phyloP scores from a whole-genome alignment of 2,329 filamentous ascomycete genomes.

The Paraphoma sp. region DNA sequence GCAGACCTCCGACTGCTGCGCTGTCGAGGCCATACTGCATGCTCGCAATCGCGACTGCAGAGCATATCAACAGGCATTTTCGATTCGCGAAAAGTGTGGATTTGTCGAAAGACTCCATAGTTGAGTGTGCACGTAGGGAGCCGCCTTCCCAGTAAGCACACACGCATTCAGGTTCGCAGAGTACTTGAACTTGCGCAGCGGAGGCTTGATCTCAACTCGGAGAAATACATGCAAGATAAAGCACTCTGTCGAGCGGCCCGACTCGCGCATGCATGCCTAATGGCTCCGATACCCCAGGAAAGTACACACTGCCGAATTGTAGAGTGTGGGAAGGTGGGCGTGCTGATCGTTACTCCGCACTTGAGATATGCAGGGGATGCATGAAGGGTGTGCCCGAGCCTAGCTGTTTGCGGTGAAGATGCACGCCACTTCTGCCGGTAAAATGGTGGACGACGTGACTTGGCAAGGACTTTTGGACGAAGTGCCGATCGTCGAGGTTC shows the following conservation, averaged over 20 bases:
- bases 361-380: not conserved
- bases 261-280: not conserved
- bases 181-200: not conserved
- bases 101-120: slow-evolving; percentile 10
- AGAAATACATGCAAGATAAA: not conserved
- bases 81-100: slow-evolving; percentile 39
- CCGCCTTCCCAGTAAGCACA: not conserved
- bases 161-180: not conserved
- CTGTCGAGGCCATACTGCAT: slow-evolving; percentile 62
- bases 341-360: not conserved
- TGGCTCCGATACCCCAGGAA: not conserved
- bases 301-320: not conserved
- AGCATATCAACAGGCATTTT: slow-evolving; percentile 57
- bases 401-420: no score
- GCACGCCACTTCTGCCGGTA: no score
- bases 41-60: slow-evolving; percentile 56
- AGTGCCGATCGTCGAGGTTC: no score
- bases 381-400: no score
- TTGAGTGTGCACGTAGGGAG: not conserved
- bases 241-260: no score
- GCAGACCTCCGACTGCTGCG: slow-evolving; percentile 51
- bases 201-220: no score
- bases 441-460: no score
- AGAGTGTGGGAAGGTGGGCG: not conserved
- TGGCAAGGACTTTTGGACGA: no score